Conservation (phyloP, 768 basidiomycete species). For the Strobilomyces dryophilus region DNA sequence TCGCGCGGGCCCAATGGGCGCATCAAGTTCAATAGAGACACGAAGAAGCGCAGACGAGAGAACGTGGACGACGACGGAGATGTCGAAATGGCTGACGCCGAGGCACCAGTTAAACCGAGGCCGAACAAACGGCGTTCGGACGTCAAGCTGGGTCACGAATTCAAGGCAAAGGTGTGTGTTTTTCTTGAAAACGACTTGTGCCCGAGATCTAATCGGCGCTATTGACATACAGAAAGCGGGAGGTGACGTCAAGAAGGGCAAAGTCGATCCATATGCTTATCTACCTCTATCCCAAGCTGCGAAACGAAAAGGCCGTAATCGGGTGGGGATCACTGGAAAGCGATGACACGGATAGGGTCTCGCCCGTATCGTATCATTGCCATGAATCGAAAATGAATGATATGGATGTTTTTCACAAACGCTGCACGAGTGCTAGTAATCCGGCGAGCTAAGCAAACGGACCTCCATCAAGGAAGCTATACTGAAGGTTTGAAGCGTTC, state of each 20-base stretch:
- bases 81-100: slow-evolving; percentile 73
- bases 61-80: slow-evolving; percentile 58
- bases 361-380: slow-evolving; percentile 64
- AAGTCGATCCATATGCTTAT: slow-evolving; percentile 92
- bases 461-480: no score
- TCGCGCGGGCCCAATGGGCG: slow-evolving; percentile 78
- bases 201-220: slow-evolving; percentile 4
- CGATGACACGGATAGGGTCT: slow-evolving; percentile 34
- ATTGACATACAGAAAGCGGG: slow-evolving; percentile 70
- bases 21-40: slow-evolving; percentile 95
- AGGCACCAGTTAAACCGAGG: slow-evolving; percentile 39
- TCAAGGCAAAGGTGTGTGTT: slow-evolving; percentile 89
- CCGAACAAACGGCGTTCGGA: slow-evolving; percentile 53
- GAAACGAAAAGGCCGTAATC: slow-evolving; percentile 49
- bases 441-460: no score
- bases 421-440: no score
- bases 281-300: slow-evolving; percentile 79
- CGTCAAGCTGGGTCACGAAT: slow-evolving; percentile 75
- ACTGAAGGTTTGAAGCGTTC: no score
- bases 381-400: no score
- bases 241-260: slow-evolving; percentile 86
- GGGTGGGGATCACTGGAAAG: slow-evolving; percentile 62
- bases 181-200: not conserved
- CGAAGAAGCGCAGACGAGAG: slow-evolving; percentile 83
- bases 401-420: no score